A percentile compares a stretch with the other conserved stretches of the same genome.
Evolutionary conservation across 371 early-diverging fungal species (phyloP).

Genomic region (Dinochytrium kinnereticum): DNA sequence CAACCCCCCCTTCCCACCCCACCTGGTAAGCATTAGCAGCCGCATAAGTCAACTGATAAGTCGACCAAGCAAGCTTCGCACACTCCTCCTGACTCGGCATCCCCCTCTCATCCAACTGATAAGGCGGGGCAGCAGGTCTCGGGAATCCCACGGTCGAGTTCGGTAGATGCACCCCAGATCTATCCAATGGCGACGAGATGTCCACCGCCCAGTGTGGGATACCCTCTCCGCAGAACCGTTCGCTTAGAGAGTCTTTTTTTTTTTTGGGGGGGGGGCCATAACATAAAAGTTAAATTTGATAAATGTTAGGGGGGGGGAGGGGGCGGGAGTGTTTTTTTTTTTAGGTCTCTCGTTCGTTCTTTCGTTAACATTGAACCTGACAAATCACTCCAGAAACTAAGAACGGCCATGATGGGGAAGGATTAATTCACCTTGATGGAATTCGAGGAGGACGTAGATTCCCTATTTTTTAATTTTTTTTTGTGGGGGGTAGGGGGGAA

Average conservation of each 20-base stretch:
- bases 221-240: conserved; percentile 31
- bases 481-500: no score
- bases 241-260: conserved; percentile 17
- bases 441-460: conserved; percentile 44
- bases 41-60: conserved; percentile 8
- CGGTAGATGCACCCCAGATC: conserved; percentile 9
- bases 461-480: conserved; percentile 23
- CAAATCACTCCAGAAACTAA: no score
- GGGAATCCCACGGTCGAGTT: conserved; percentile 18
- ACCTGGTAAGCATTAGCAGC: conserved; percentile 21
- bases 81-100: conserved; percentile 13
- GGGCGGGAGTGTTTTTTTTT: neutral
- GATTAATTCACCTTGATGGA: conserved; percentile 39
- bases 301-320: neutral
- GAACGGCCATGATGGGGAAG: no score
- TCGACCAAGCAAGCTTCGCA: conserved; percentile 15
- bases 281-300: no score
- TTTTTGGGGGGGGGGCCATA: no score
- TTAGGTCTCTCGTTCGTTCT: no score
- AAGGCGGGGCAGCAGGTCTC: conserved; percentile 14
- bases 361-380: no score
- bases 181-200: conserved; percentile 8
- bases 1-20: no score
- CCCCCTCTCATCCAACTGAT: conserved; percentile 13
- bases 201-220: conserved; percentile 27